Percentiles rank a stretch among this genome's conserved stretches.
Conservation (phyloP, 148 eudicot species). For the Cornus florida region DNA sequence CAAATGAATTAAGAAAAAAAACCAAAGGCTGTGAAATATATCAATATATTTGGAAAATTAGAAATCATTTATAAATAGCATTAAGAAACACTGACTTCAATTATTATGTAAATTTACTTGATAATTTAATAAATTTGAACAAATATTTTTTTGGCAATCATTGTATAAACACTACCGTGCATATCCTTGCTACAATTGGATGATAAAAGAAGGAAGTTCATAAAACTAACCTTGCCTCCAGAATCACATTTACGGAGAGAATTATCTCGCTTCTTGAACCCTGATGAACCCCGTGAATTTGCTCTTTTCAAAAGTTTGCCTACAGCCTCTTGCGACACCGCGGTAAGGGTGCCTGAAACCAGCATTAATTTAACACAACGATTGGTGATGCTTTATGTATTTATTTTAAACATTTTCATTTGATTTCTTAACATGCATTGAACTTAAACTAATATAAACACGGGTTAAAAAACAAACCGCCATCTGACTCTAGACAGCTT, state of each 20-base stretch:
- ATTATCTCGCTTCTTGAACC: constrained; percentile 30
- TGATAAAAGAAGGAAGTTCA: background rate
- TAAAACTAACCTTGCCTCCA: constrained; percentile 28
- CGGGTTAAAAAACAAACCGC: constrained; percentile 14
- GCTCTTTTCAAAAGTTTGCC: constrained; percentile 40
- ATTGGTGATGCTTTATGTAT: background rate
- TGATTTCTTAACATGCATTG: background rate
- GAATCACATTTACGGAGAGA: constrained; percentile 26
- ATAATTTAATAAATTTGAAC: too few relatives aligned
- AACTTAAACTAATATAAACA: constrained; percentile 3
- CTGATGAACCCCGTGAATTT: constrained; percentile 24
- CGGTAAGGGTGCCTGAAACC: constrained; percentile 40
- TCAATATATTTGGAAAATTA: background rate
- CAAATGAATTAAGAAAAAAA: too few relatives aligned
- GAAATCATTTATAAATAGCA: constrained; percentile 1
- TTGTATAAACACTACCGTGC: background rate
- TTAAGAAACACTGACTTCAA: background rate
- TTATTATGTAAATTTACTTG: too few relatives aligned
- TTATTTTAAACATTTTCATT: too few relatives aligned
- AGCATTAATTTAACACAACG: background rate
- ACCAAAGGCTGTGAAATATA: background rate
- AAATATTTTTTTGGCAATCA: too few relatives aligned
- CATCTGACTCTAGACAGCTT: constrained; percentile 10
- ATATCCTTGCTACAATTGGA: background rate
- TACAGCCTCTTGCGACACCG: constrained; percentile 42